Base-by-base conservation (phyloP, 768 basidiomycete genomes). In the Mycena rosella region DNA sequence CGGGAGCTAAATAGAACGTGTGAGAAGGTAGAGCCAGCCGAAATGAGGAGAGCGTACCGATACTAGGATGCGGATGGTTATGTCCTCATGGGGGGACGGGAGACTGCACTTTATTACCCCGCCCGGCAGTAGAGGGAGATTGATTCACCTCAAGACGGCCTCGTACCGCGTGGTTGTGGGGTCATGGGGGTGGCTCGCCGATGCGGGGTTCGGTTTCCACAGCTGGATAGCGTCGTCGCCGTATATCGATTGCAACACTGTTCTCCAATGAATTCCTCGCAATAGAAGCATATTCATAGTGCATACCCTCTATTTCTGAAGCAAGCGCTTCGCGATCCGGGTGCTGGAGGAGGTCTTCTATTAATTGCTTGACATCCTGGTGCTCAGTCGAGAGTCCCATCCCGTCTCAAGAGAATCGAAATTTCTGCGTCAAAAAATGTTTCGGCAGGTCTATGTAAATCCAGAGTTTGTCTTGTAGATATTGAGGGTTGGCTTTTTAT, bases 231-330 rank as follows among this genome's bases (percentile, higher is more conserved):
- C 83, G 45, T 86, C 80, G 11, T 91, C 88, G 45, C 93, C 93
- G 73, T 95, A 95, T 72, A 95, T 95, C 27, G 92, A 92, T 75
- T 89, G 90, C n/a, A 95, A 80, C 18, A 92, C 94, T 91, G 74
- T 67, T 48, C 47, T 32, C 22, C 27, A 52, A 40, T 49, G 34
- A 57, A 24, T 20, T 42, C 38, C 38, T 4, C 17, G 9, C n/a
- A n/a, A n/a, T 40, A 4, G 7, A 40, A 34, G 5, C 11, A 34
- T 34, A 11, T 18, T 15, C 38, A 40, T 40, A 40, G 14, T 26
- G 32, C 51, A n/a, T 45, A 81, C 85, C 85, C 76, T 85, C 81
- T 34, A 86, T 79, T 73, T 86, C 85, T 29, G 83, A 85, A 13
- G 79, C 83, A 47, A 85, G 80, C 32, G 76, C 57, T 70, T 85